Base-by-base conservation (phyloP, 2,329 filamentous ascomycete genomes). In the Talaromyces islandicus region DNA sequence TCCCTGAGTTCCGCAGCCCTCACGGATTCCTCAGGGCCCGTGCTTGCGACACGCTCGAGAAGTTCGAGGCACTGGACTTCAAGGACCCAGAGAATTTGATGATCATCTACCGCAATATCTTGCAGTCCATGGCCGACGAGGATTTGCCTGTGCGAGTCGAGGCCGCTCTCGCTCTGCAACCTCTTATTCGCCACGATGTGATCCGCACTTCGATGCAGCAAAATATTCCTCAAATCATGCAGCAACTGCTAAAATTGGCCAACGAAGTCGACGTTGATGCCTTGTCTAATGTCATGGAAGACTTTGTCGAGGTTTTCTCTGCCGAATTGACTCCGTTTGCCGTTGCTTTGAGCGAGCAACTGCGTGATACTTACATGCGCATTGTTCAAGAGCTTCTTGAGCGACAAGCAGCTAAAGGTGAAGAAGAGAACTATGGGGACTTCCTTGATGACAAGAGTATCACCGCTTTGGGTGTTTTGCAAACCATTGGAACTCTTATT, bases 271-370 rank as follows among this genome's bases (percentile, higher is more conserved):
- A 99, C 71, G 93, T 99, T 54, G 94, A 99, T 75, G 92, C 94
- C 5, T 82, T 99, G 46, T 93, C 94, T 24, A 97, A 97, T 70
- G 94, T 99, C 43, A 99, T 99, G 94, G 94, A 99, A 76, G 94
- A 99, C 71, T 99, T 99, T 71, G 94, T 99, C 52, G 94, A 99
- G 75, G 92, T 97, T 2, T 99, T 99, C 71, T 93, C 94, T n/a
- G 85, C 91, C 2, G 94, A 99, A 73, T 83, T 99, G 53, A 97
- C 94, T 6, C 94, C 94, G 3, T 99, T 99, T 69, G 94, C 94
- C 11, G 93, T 99, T 32, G 94, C 94, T 4, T 82, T 99, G 4
- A 96, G 92, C 70, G 92, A 97, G 77, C 94, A 99, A 76, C 82
- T 99, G 54, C 88, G 93, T 50, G 94, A 99, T 70, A 99, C 94